Base-by-base conservation (phyloP, 768 basidiomycete species). In the Omphalotus guepiniiformis region DNA sequence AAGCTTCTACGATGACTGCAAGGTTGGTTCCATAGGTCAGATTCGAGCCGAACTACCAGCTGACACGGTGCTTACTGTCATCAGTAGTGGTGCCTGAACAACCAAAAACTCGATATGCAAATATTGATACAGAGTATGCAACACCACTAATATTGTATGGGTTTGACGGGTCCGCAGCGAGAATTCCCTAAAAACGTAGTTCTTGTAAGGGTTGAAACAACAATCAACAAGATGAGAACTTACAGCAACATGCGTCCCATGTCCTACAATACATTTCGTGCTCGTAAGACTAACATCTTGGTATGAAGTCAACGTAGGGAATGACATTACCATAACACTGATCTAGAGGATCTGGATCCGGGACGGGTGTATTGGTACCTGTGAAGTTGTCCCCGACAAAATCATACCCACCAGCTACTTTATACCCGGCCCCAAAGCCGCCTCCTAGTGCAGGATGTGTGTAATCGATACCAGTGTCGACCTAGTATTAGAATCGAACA, bases 121-220 rank as follows among this genome's bases (percentile, higher is more conserved):
- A 73, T 29, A 85, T 61, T 2, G 73, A 73, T 0, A 83, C 79
- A 1, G 73, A 70, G 48, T 75, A 83, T 2, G 86, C 85, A 32
- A 85, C 84, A 46, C 87, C 87, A 39, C 77, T 79, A 56, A 87
- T 78, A 62, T 80, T 80, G 68, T 78, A 83, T 28, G 61, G 57
- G 56, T 85, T 87, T 38, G 66, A 74, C 1, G 78, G 76, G 50
- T 80, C 65, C 15, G 80, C 79, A 12, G 78, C 83, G 45, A 85
- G 74, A 56, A 85, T 83, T 11, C 82, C 85, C 63, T n/a, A 70
- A 48, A 6, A 23, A 18, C 6, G 37, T 60, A 57, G 29, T 58
- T 58, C 46, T 61, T 57, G 19, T 9, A 60, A 29, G 54, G 52
- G n/a, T 34, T 35, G 32, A 18, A 21, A 34, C 7, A n/a, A 18